A percentile compares a stretch with the other conserved stretches of the same genome.
These are phyloP conservation scores for Colletotrichum sp. DNA, from an alignment of 2,329 filamentous ascomycete genomes.

Conservation along the genomic window DNA sequence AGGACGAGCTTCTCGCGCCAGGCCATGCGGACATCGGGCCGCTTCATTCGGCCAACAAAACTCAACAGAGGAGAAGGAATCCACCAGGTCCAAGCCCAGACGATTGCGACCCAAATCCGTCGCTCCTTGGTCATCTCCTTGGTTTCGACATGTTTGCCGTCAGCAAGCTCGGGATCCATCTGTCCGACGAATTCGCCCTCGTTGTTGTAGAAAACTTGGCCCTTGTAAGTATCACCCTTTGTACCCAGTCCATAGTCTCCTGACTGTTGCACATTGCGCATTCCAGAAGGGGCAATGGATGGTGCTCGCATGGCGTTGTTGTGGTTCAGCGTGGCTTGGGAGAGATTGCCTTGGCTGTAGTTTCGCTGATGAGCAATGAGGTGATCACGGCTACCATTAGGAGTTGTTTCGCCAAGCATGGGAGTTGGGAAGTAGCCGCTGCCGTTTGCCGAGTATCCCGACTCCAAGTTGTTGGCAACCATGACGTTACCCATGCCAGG, in stretches of 20 bases:
- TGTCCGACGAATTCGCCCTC: constrained; percentile 72
- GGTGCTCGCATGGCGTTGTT: constrained; percentile 49
- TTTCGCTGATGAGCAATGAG: constrained; percentile 65
- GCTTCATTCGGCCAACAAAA: constrained; percentile 92
- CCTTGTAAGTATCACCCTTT: constrained; percentile 82
- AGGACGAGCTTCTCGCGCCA: constrained; percentile 96
- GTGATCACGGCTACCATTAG: constrained; percentile 75
- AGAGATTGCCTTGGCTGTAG: constrained; percentile 59
- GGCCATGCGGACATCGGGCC: constrained; percentile 93
- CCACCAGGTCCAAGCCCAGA: constrained; percentile 92
- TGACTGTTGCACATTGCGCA: constrained; percentile 53
- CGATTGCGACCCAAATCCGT: constrained; percentile 79
- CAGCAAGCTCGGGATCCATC: constrained; percentile 79
- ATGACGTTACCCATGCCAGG: constrained; percentile 34
- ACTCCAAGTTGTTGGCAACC: constrained; percentile 67
- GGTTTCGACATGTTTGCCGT: constrained; percentile 78
- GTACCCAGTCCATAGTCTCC: constrained; percentile 90
- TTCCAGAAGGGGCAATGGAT: constrained; percentile 64
- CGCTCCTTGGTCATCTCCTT: constrained; percentile 67
- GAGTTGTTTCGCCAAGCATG: constrained; percentile 58
- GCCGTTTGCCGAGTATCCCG: constrained; percentile 70
- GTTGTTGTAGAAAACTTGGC: constrained; percentile 75
- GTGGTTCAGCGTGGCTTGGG: constrained; percentile 56
- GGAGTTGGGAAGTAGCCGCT: constrained; percentile 75
- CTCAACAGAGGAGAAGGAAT: constrained; percentile 85